Evolutionary conservation across 176 grass and related monocot species (phyloP).

Genomic region (Bromus sterilis): DNA sequence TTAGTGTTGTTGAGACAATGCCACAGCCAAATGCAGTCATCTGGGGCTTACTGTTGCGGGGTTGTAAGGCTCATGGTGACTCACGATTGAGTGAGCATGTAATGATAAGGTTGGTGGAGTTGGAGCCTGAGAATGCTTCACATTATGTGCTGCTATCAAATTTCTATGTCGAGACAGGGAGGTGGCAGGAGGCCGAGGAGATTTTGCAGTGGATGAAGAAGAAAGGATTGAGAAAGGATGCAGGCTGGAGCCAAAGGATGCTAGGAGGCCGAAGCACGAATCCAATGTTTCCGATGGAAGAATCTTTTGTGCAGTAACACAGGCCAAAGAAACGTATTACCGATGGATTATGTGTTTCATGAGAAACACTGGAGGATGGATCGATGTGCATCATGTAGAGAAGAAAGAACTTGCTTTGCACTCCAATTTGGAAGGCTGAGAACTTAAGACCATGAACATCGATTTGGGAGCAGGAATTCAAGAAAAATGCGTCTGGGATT

Average conservation of each 20-base stretch:
- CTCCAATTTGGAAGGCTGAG: background rate
- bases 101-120: constrained; percentile 44
- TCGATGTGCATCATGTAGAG: background rate
- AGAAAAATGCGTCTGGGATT: background rate
- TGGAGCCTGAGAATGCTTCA: constrained; percentile 57
- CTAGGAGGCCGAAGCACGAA: constrained; percentile 16
- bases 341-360: background rate
- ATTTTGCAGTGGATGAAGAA: constrained; percentile 46
- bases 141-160: constrained; percentile 66
- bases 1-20: constrained; percentile 47
- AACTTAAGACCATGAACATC: background rate
- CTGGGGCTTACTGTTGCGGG: constrained; percentile 59
- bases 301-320: constrained; percentile 1
- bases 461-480: background rate
- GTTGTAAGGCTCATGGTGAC: constrained; percentile 41
- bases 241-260: constrained; percentile 53
- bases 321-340: background rate
- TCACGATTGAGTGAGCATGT: constrained; percentile 40
- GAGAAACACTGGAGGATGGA: constrained; percentile 11
- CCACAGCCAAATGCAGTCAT: constrained; percentile 47
- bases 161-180: constrained; percentile 50
- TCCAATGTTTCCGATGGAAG: background rate
- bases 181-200: constrained; percentile 61
- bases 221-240: constrained; percentile 52
- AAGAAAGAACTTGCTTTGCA: background rate